phyloP scores from a whole-genome alignment of 108 stramenopile genomes.

The Fragilaria crotonensis region DNA sequence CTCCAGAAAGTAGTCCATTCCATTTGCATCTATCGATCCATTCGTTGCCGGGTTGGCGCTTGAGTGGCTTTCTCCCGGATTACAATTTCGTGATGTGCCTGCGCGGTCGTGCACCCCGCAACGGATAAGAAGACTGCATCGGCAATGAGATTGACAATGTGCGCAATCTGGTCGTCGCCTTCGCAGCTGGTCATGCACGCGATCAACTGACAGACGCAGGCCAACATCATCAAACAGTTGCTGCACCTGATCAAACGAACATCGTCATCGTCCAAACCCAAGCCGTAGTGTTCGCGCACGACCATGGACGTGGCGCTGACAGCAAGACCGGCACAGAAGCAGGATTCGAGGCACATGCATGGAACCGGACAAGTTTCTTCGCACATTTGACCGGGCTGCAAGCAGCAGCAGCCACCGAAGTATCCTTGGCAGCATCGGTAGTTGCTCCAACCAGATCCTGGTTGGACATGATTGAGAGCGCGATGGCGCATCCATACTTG shows the following conservation, averaged over 20 bases:
- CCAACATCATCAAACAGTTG: constrained; percentile 45
- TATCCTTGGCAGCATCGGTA: constrained; percentile 69
- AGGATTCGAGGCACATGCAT: constrained; percentile 70
- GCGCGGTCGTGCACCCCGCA: constrained; percentile 70
- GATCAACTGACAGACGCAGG: constrained; percentile 10
- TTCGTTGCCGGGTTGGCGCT: no score
- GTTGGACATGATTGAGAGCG: constrained; percentile 62
- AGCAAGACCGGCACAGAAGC: constrained; percentile 56
- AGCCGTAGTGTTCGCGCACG: constrained; percentile 42
- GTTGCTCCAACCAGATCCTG: constrained; percentile 58
- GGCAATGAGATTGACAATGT: constrained; percentile 38
- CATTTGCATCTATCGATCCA: no score
- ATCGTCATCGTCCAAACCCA: constrained; percentile 73
- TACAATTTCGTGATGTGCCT: constrained; percentile 54
- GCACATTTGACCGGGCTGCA: constrained; percentile 48
- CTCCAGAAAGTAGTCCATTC: no score
- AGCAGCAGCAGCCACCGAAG: constrained; percentile 73
- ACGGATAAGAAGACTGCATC: constrained; percentile 65
- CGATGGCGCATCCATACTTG: constrained; percentile 59
- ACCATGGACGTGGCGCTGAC: constrained; percentile 51
- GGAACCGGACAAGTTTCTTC: constrained; percentile 54
- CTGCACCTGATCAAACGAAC: constrained; percentile 67
- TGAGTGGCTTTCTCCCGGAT: neutral
- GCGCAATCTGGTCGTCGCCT: constrained; percentile 17
- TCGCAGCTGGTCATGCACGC: constrained; percentile 17